Conservation (phyloP, 305 asterid species). For the Plantago lanceolata region DNA sequence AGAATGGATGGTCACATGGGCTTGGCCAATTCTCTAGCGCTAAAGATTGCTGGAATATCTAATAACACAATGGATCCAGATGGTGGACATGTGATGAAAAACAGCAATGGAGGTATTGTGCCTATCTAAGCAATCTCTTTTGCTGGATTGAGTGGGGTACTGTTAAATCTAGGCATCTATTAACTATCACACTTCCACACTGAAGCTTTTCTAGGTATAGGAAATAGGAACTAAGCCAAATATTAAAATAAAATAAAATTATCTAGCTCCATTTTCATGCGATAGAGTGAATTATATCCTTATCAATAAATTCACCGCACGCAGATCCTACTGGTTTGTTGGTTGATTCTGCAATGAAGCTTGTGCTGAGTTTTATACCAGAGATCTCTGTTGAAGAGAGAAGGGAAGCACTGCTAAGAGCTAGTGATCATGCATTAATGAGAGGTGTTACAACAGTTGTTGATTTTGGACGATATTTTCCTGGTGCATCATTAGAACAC, state of each 20-base stretch:
- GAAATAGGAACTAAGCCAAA: constrained; percentile 15
- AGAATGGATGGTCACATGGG: constrained; percentile 99
- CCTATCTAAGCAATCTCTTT: constrained; percentile 7
- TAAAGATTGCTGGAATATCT: constrained; percentile 62
- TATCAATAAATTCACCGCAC: constrained; percentile 20
- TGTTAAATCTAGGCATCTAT: constrained; percentile 7
- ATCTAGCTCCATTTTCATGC: constrained; percentile 14
- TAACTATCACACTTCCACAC: constrained; percentile 9
- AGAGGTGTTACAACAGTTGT: constrained; percentile 93
- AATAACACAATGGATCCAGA: constrained; percentile 51
- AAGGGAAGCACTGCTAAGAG: constrained; percentile 79
- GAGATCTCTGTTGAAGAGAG: constrained; percentile 66
- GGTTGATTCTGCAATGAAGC: constrained; percentile 95
- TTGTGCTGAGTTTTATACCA: constrained; percentile 57
- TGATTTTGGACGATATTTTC: constrained; percentile 83
- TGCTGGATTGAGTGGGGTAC: constrained; percentile 7
- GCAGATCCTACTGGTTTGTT: constrained; percentile 91
- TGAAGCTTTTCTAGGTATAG: constrained; percentile 10
- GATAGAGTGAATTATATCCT: background rate
- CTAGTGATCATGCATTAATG: constrained; percentile 63
- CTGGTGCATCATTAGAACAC: constrained; percentile 62
- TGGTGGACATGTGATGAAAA: constrained; percentile 72
- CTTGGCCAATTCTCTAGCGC: constrained; percentile 79
- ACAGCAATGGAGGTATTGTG: constrained; percentile 53
- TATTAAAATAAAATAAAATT: constrained; percentile 3